Percentiles rank a stretch among this genome's conserved stretches.
These are phyloP conservation scores for Tilletia indica DNA, from an alignment of 1,284 basidiomycete genomes.

Conservation along the genomic window DNA sequence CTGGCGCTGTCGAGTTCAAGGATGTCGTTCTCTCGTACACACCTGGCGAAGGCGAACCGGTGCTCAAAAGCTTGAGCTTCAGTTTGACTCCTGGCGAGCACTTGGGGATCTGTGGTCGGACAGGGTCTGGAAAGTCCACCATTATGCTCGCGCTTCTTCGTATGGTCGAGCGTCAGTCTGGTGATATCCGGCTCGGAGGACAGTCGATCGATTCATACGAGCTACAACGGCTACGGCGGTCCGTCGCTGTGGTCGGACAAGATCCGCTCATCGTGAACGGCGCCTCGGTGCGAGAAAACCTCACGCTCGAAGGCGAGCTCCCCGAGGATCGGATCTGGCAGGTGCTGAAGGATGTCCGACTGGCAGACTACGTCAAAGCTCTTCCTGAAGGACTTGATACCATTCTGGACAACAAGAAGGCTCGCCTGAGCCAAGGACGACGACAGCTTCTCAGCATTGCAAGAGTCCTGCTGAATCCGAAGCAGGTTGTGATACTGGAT, in stretches of 20 bases:
- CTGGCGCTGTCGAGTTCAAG: constrained; percentile 13
- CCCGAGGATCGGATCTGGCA: constrained; percentile 48
- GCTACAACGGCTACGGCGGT: constrained; percentile 28
- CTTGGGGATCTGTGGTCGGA: constrained; percentile 37
- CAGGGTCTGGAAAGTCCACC: constrained; percentile 41
- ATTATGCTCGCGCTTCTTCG: constrained; percentile 39
- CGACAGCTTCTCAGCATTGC: constrained; percentile 58
- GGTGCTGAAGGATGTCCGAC: constrained; percentile 40
- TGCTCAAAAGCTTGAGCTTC: constrained; percentile 37
- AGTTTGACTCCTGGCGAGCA: constrained; percentile 30
- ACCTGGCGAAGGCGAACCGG: constrained; percentile 34
- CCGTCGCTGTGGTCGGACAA: constrained; percentile 46
- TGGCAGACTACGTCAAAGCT: constrained; percentile 40
- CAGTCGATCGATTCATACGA: constrained; percentile 24
- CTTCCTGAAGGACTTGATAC: constrained; percentile 36
- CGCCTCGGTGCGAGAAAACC: constrained; percentile 47
- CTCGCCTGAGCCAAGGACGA: constrained; percentile 40
- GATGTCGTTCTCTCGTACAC: constrained; percentile 33
- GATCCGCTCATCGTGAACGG: constrained; percentile 44
- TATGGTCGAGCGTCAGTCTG: constrained; percentile 36
- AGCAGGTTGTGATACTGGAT: constrained; percentile 62
- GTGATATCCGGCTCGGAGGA: constrained; percentile 37
- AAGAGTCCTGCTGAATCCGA: constrained; percentile 60
- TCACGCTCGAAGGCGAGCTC: constrained; percentile 34
- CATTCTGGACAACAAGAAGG: constrained; percentile 19